Base-by-base conservation (phyloP, 2,329 filamentous ascomycete species). In the Colletotrichum lentis region DNA sequence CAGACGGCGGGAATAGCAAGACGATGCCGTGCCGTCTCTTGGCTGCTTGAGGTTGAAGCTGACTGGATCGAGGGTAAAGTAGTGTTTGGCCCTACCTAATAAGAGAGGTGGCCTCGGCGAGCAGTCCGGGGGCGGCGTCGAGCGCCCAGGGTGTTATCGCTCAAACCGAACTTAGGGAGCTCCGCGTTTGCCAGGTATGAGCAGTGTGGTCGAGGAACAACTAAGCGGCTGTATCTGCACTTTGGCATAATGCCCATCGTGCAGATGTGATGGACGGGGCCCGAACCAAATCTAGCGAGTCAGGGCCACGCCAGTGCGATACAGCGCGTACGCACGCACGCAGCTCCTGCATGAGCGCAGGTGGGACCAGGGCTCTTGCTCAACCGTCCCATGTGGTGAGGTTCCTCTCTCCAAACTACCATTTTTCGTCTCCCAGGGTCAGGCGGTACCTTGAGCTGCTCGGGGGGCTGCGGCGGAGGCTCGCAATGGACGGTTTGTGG, bases 361-460 rank as follows among this genome's bases (percentile, higher is more conserved):
- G 35, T 50, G 57, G 57, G 44, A 39, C 31, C 31, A 10, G 31
- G 31, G 31, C 46, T 50, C 57, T 39, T 47, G 31, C 31, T 41
- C 18, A n/a, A 14, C 55, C 55, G 27, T 58, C 46, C 44, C 44
- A 60, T 50, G 44, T 41, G 20, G 44, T 60, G 35, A 50, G 46
- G 35, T 50, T n/a, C 39, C 49, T 53, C 55, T 53, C 22, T 55
- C n/a, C 59, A 50, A 44, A 57, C 49, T 65, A 43, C 54, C 54
- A 67, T 64, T 54, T 49, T 41, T 20, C 55, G 55, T 35, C 12
- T n/a, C 22, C 52, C 35, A 35, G 20, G 52, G 20, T 5, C 20
- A 54, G 52, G 35, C 35, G 35, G n/a, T 18, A 20, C 35, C 31
- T n/a, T 20, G 18, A 6, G 37, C 37, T 39, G 53, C 7, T 7